These are phyloP conservation scores for Penicillium hordei DNA, from an alignment of 2,329 filamentous ascomycete genomes.

Conservation along the genomic window DNA sequence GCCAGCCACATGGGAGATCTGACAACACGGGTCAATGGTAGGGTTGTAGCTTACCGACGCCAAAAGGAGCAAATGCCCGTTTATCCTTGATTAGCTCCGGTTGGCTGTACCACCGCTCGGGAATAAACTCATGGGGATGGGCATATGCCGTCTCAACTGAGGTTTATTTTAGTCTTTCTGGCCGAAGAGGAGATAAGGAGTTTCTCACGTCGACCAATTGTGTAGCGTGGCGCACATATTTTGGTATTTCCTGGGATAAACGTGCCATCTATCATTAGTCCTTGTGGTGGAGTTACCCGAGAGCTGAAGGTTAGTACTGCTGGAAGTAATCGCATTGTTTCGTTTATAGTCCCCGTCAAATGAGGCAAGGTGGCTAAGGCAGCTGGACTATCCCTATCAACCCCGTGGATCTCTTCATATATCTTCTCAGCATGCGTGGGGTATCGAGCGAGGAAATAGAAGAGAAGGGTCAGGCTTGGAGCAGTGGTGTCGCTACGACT, in stretches of 20 bases:
- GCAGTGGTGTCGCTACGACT: slow-evolving; percentile 11
- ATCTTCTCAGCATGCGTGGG: slow-evolving; percentile 2
- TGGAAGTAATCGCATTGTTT: slow-evolving; percentile 1
- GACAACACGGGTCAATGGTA: neutral
- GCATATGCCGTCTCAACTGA: slow-evolving; percentile 34
- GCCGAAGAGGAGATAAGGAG: neutral
- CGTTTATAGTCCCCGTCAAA: slow-evolving; percentile 1
- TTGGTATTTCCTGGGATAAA: slow-evolving; percentile 3
- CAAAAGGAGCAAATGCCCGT: slow-evolving; percentile 21
- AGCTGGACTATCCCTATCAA: neutral
- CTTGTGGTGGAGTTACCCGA: neutral
- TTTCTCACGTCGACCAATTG: slow-evolving; percentile 1
- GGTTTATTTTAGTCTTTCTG: neutral
- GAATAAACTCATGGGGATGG: slow-evolving; percentile 40
- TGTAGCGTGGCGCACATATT: slow-evolving; percentile 2
- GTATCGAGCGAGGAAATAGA: slow-evolving; percentile 14
- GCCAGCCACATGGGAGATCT: neutral
- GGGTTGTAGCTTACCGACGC: slow-evolving; percentile 12
- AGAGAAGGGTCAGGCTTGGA: slow-evolving; percentile 6
- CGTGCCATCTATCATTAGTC: neutral
- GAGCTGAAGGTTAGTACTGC: slow-evolving; percentile 1
- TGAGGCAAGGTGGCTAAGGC: neutral
- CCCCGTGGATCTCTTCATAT: neutral
- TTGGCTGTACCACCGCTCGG: slow-evolving; percentile 33
- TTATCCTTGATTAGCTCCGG: slow-evolving; percentile 20